Conservation (phyloP, 257 asterid species). For the Nicotiana undulata region DNA sequence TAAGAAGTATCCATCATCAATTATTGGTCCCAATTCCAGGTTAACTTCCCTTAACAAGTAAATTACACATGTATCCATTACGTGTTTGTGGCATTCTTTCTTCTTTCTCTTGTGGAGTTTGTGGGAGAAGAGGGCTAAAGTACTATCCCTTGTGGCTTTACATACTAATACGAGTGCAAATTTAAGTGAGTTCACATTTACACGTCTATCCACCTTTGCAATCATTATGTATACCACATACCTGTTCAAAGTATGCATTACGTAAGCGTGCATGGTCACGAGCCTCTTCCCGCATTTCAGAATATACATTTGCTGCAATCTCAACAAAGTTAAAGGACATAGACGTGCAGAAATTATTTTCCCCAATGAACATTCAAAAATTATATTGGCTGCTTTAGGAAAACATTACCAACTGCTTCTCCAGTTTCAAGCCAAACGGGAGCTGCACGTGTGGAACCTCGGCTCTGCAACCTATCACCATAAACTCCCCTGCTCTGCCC, state of each 20-base stretch:
- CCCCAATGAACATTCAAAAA: conserved; percentile 16
- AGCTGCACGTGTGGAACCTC: conserved; percentile 56
- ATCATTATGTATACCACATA: conserved; percentile 20
- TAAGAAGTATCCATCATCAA: not conserved
- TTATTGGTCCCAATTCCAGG: not conserved
- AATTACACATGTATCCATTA: not conserved
- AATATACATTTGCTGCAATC: conserved; percentile 81
- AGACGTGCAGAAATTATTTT: conserved; percentile 16
- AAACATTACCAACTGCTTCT: conserved; percentile 71
- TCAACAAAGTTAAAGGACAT: conserved; percentile 44
- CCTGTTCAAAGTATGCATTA: conserved; percentile 97
- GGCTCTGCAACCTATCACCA: conserved; percentile 46
- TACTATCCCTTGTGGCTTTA: not conserved
- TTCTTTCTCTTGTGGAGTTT: not conserved
- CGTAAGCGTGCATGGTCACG: conserved; percentile 97
- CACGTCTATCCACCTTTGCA: not conserved
- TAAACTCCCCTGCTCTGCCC: conserved; percentile 46
- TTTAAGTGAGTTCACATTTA: not conserved
- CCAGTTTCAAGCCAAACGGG: conserved; percentile 80
- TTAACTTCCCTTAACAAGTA: not conserved
- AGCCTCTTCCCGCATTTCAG: conserved; percentile 97
- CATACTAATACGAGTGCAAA: not conserved
- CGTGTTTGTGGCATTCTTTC: not conserved
- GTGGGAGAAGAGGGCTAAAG: not conserved
- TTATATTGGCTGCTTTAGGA: conserved; percentile 16